phyloP scores from a whole-genome alignment of 768 basidiomycete species.

The Chalciporus chontae region DNA sequence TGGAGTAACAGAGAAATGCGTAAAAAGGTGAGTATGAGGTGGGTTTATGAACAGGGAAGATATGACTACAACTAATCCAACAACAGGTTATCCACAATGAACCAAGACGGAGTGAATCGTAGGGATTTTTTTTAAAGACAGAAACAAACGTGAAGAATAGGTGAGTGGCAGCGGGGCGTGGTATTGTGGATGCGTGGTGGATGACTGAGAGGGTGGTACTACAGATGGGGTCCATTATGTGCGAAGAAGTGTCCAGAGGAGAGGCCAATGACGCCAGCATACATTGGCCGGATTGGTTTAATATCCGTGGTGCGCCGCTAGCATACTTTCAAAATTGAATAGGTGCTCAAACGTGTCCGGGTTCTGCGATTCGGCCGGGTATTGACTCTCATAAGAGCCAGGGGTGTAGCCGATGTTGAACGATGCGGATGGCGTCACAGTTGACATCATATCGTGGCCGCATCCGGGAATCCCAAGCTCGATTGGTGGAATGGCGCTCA shows the following conservation, averaged over 20 bases:
- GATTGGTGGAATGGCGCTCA: conserved; percentile 61
- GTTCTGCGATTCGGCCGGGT: conserved; percentile 26
- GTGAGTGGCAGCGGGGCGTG: conserved; percentile 29
- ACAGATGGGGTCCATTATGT: conserved; percentile 30
- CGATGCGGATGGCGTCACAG: conserved; percentile 6
- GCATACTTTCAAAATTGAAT: conserved; percentile 37
- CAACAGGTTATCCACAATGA: conserved; percentile 35
- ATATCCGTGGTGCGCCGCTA: conserved; percentile 29
- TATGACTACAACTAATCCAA: conserved; percentile 36
- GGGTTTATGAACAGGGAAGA: conserved; percentile 26
- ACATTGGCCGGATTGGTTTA: conserved; percentile 30
- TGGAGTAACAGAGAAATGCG: conserved; percentile 12
- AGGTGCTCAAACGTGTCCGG: conserved; percentile 36
- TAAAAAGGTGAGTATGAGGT: conserved; percentile 22
- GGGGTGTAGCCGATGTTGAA: conserved; percentile 23
- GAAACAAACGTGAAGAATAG: background rate
- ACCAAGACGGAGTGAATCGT: conserved; percentile 24
- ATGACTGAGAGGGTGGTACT: conserved; percentile 22
- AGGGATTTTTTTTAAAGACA: conserved; percentile 14
- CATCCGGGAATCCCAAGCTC: conserved; percentile 54
- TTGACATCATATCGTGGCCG: conserved; percentile 25
- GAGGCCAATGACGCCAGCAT: conserved; percentile 36
- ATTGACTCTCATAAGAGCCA: conserved; percentile 30
- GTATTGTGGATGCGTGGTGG: conserved; percentile 28
- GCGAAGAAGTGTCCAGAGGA: conserved; percentile 22